Evolutionary conservation across 1,284 basidiomycete genomes (phyloP), one percentile per base, ranked within the genome.

Genomic region (Austroboletus olivaceoglutinosus): DNA sequence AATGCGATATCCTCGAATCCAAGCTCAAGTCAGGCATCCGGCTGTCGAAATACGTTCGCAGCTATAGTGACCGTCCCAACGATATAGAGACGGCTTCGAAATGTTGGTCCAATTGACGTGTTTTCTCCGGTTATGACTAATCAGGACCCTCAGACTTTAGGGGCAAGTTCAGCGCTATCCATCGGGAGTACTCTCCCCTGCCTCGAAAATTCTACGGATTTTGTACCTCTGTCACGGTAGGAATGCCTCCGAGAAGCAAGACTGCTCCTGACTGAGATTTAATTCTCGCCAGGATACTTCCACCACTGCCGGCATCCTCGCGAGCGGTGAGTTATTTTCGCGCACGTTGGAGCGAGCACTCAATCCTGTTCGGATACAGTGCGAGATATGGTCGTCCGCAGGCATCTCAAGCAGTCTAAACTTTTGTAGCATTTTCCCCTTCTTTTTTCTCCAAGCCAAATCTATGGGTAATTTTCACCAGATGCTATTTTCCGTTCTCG

Each of bases 191-290:
- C 62, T 89, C 86, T 10, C 86, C 85, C 2, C 75, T 75, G 34
- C 85, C 86, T 41, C 74, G 88, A 47, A 88, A 87, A 61, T 90
- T 89, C 58, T 90, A 90, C 60, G 83, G 83, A 4, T 89, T 88
- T 62, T 85, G 82, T 58, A 90, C 88, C 16, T 86, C 84, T 18
- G 86, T 90, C 31, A 90, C 86, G 47, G 83, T 85, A 56, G 45
- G 42, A 48, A 27, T 16, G 31, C 34, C 38, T 22, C 18, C 12
- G 41, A 36, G 45, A 22, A 37, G 22, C 29, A 13, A 10, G 3
- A 27, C 22, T 22, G 31, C 36, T 40, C 12, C 16, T 34, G 50
- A 30, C 50, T 51, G 33, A 59, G 31, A 34, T 43, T 46, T 10
- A 15, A 43, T 47, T 11, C 36, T 15, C 37, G 23, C 36, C 50